Base-by-base conservation (phyloP, 2,329 filamentous ascomycete species). In the Venturia nashicola region DNA sequence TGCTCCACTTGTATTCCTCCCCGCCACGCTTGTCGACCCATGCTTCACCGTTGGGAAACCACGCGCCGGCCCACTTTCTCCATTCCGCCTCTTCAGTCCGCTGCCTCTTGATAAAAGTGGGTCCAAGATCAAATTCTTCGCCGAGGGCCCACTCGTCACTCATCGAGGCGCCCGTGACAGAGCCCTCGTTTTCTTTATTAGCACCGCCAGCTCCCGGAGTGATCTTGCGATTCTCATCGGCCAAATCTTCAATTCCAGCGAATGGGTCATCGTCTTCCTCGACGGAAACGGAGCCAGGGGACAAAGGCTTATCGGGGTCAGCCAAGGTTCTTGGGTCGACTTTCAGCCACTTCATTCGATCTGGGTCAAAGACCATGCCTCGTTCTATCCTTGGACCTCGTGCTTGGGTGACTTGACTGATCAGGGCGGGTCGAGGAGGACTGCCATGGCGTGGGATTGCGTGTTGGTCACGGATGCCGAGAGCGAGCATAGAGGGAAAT, bases 281-380 rank as follows among this genome's bases (percentile, higher is more conserved):
- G 18, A 89, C 76, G 27, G 86, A 88, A 64, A 90, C 84, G 65
- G 78, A 76, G 4, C 80, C 76, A 9, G 64, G 64, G 27, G 60
- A 59, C 54, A 55, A 42, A 78, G 74, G 59, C 72, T 72, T 43
- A 65, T 73, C 65, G 70, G 75, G 68, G 68, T 74, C 65, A 61
- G 44, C 43, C 16, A 61, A 23, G 34, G 59, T 43, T 42, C 7
- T 70, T 65, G 39, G 67, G 61, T 67, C 79, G 66, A 94, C 80
- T 75, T 96, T 97, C 64, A 97, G 82, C 94, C 94, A 99, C 74
- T 91, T 95, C 93, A 99, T 97, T 69, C 90, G 90, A 67, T 91
- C 87, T 3, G 94, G 94, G 72, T 99, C 94, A 73, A 97, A 99
- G 11, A 97, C 89, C 94, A 99, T 99, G 69, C 91, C 91, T n/a